Base-by-base conservation (phyloP, 768 basidiomycete genomes). In the Naganishia friedmannii region DNA sequence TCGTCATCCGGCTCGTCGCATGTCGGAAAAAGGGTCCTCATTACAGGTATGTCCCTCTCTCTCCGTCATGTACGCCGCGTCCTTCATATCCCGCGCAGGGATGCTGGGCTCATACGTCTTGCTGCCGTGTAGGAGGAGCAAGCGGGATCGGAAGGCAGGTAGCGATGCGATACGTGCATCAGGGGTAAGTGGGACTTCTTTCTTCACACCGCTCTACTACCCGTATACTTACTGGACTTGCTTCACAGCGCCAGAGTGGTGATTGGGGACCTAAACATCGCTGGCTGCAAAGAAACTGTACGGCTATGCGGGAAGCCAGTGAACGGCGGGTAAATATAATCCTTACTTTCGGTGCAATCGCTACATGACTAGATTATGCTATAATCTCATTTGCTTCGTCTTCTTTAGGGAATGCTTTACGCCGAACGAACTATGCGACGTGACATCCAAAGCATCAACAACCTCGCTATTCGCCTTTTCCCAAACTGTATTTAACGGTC, bases 141-240 rank as follows among this genome's bases (percentile, higher is more conserved):
- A 65, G 57, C 13, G 71, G 71, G 12, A 56, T 72, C 17, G 71
- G 71, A 34, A 68, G 71, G 54, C 58, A 72, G 26, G 51, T 57
- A 31, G 71, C 71, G 17, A 57, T 72, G 46, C 48, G 60, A 51
- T 72, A 67, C 53, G 55, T 63, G 15, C n/a, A 31, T 7, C 67
- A 53, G 19, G 71, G 70, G 70, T 68, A 66, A 67, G 66, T n/a
- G 0, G 4, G 2, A 3, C 7, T n/a, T 34, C 34, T 26, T 37
- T 17, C 42, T 2, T 17, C 55, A n/a, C 9, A n/a, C 7, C 10
- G 13, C 34, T 15, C 19, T 7, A 34, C n/a, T 55, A 51, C 53
- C 9, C 31, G 34, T 34, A 31, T 39, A 3, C 29, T 28, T 3
- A 19, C 5, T 2, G 54, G n/a, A 3, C 1, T 29, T 29, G 5